phyloP scores from a whole-genome alignment of 164 flowering plant species.

The Vitis labrusca region DNA sequence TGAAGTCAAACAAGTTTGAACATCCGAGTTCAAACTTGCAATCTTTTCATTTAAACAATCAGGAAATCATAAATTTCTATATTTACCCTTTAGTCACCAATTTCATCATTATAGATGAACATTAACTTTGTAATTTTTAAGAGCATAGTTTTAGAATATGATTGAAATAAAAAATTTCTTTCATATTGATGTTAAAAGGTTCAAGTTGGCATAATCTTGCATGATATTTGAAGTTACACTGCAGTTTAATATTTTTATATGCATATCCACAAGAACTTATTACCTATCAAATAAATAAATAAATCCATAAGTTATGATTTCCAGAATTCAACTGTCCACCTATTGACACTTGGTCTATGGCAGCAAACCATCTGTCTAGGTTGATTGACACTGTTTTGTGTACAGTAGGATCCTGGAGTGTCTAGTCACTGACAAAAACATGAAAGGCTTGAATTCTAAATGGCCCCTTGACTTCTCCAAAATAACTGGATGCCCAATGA shows the following conservation, averaged over 20 bases:
- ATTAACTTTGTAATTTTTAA: neutral
- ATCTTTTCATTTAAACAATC: neutral
- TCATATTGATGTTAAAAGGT: neutral
- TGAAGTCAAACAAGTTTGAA: neutral
- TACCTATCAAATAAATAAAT: no score
- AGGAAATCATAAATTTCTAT: neutral
- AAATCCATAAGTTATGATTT: neutral
- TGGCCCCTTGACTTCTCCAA: neutral
- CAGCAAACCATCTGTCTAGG: neutral
- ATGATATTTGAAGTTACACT: neutral
- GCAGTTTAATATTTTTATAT: neutral
- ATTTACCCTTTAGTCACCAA: neutral
- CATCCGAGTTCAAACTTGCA: neutral
- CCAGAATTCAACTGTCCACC: neutral
- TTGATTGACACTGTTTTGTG: neutral
- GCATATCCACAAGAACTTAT: neutral
- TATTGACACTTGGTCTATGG: neutral
- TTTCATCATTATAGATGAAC: neutral
- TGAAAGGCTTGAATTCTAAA: no score
- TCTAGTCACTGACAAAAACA: neutral
- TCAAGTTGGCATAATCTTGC: neutral
- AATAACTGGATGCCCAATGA: neutral
- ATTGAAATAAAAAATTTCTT: neutral
- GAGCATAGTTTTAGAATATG: neutral
- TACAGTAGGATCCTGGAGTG: neutral